Evolutionary conservation across 1,284 basidiomycete genomes (phyloP).

Genomic region (Cryptococcus wingfieldii): DNA sequence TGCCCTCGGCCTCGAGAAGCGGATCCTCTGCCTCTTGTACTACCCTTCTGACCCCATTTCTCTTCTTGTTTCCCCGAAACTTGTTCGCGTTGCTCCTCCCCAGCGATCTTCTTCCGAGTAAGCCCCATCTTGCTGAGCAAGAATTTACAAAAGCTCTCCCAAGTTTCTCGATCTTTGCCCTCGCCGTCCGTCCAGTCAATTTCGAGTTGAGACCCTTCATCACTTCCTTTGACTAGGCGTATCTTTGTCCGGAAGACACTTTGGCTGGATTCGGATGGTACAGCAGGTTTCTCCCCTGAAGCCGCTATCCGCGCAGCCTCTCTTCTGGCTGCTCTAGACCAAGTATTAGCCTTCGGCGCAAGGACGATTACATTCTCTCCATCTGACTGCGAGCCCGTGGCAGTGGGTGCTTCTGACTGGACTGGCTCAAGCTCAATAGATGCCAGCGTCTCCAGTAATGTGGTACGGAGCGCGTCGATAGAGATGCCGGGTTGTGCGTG

Average conservation of each 20-base stretch:
- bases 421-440: slow-evolving; percentile 7
- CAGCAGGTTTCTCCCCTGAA: too few species aligned
- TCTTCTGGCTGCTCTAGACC: slow-evolving; percentile 64
- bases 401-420: not conserved
- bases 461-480: slow-evolving; percentile 44
- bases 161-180: slow-evolving; percentile 22
- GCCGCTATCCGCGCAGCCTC: slow-evolving; percentile 49
- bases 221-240: too few species aligned
- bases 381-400: not conserved
- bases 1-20: not conserved
- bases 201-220: not conserved
- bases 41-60: slow-evolving; percentile 1
- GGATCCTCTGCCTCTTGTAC: slow-evolving; percentile 3
- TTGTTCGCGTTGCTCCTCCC: not conserved
- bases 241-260: too few species aligned
- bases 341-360: slow-evolving; percentile 58
- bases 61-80: not conserved
- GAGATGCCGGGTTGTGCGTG: slow-evolving; percentile 37
- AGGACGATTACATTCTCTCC: slow-evolving; percentile 27
- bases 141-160: slow-evolving; percentile 64
- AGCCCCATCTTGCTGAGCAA: slow-evolving; percentile 50
- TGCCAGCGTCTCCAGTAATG: slow-evolving; percentile 17
- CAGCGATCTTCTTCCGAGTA: slow-evolving; percentile 8
- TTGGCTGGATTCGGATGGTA: too few species aligned
- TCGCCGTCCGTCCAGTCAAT: slow-evolving; percentile 59